phyloP scores from a whole-genome alignment of 192 early-diverging fungal genomes.

The Entrophospora sp. region DNA sequence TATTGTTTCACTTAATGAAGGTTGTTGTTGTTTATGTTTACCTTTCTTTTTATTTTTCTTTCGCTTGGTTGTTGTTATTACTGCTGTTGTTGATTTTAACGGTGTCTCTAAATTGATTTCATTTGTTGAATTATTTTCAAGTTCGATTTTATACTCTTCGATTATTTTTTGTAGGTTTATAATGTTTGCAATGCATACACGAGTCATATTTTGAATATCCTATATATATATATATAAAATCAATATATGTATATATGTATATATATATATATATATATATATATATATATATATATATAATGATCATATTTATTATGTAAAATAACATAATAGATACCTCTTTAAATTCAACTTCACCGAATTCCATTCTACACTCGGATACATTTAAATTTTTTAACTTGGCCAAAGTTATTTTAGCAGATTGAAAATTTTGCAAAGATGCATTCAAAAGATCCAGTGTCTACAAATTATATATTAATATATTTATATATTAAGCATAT shows the following conservation, averaged over 20 bases:
- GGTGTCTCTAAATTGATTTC: neutral
- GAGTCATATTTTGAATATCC: conserved; percentile 13
- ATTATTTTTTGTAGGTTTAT: conserved; percentile 10
- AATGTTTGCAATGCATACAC: conserved; percentile 19
- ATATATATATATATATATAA: neutral
- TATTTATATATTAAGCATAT: neutral
- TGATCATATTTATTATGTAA: neutral
- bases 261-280: too few relatives aligned
- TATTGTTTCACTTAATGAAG: too few relatives aligned
- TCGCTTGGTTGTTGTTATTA: neutral
- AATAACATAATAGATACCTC: neutral
- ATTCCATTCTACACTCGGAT: conserved; percentile 1
- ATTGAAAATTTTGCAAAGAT: conserved; percentile 15
- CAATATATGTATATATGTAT: too few relatives aligned
- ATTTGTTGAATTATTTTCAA: neutral
- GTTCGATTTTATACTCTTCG: neutral
- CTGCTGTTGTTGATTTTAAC: conserved; percentile 11
- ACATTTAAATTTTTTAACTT: neutral
- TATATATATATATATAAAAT: neutral
- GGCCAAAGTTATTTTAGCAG: neutral
- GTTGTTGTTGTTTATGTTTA: too few relatives aligned
- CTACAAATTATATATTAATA: neutral
- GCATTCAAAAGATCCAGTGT: conserved; percentile 1
- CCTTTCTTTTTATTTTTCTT: neutral
- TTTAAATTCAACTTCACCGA: conserved; percentile 1